phyloP scores from a whole-genome alignment of 2,329 filamentous ascomycete genomes.

The Arthrinium puccinioides region DNA sequence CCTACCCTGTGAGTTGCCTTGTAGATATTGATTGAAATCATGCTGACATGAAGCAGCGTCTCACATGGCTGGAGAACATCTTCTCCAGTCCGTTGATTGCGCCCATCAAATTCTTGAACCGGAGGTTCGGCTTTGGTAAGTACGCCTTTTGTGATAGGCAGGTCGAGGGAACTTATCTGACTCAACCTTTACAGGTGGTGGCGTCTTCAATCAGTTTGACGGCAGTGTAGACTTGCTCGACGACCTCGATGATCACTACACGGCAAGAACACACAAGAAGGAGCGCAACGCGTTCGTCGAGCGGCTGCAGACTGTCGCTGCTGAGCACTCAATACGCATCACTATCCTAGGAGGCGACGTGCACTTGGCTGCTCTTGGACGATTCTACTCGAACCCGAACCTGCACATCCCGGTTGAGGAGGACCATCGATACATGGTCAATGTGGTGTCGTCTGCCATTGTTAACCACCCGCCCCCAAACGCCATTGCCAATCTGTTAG shows the following conservation, averaged over 20 bases:
- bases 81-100: slow-evolving; percentile 80
- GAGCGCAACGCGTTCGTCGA: slow-evolving; percentile 76
- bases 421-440: slow-evolving; percentile 92
- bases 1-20: slow-evolving; percentile 59
- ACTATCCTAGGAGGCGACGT: slow-evolving; percentile 94
- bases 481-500: slow-evolving; percentile 82
- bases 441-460: slow-evolving; percentile 89
- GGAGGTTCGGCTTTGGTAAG: slow-evolving; percentile 70
- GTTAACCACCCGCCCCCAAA: slow-evolving; percentile 89
- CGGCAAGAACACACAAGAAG: slow-evolving; percentile 81
- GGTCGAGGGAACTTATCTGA: slow-evolving; percentile 6
- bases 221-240: slow-evolving; percentile 89
- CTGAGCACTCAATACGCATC: slow-evolving; percentile 79
- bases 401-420: slow-evolving; percentile 68
- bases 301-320: slow-evolving; percentile 74
- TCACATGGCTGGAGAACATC: slow-evolving; percentile 96
- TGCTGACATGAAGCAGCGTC: slow-evolving; percentile 42
- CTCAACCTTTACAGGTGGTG: slow-evolving; percentile 45
- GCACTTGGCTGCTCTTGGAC: slow-evolving; percentile 82
- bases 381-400: slow-evolving; percentile 88
- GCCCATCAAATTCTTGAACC: slow-evolving; percentile 82
- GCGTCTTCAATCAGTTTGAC: slow-evolving; percentile 89
- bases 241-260: slow-evolving; percentile 94
- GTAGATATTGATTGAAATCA: slow-evolving; percentile 5
- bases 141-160: neutral